These are phyloP conservation scores for Meripilus lineatus DNA, from an alignment of 1,284 basidiomycete genomes.

Conservation along the genomic window DNA sequence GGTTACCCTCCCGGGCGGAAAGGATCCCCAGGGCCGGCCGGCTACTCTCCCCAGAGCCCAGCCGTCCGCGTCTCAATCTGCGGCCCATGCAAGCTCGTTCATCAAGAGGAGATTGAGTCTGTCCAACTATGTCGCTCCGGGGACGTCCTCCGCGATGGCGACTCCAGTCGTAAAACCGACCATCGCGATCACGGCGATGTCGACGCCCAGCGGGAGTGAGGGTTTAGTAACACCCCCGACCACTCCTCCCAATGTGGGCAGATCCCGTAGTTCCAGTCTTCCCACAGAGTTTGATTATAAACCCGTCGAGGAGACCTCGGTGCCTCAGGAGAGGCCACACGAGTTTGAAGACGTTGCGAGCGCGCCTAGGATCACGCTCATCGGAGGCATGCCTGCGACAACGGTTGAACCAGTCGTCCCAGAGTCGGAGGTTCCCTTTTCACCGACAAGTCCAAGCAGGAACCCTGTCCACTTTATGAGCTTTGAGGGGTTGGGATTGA, in stretches of 20 bases:
- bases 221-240: conserved; percentile 14
- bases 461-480: not conserved
- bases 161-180: not conserved
- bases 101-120: conserved; percentile 38
- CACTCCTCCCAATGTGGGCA: conserved; percentile 12
- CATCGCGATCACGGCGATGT: not conserved
- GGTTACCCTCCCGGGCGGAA: conserved; percentile 3
- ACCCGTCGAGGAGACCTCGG: no score
- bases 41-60: conserved; percentile 5
- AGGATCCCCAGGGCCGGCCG: not conserved
- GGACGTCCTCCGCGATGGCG: conserved; percentile 9
- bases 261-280: conserved; percentile 4
- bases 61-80: conserved; percentile 9
- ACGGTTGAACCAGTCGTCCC: no score
- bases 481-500: not conserved
- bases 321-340: no score
- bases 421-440: not conserved
- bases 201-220: conserved; percentile 7
- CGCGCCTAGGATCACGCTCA: not conserved
- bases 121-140: conserved; percentile 46
- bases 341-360: not conserved
- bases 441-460: conserved; percentile 1
- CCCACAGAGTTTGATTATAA: no score
- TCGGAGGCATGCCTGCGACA: not conserved
- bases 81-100: conserved; percentile 16